A percentile compares a stretch with the other conserved stretches of the same genome.
Conservation (phyloP, 768 basidiomycete genomes). For the Rhizopogon vesiculosus region DNA sequence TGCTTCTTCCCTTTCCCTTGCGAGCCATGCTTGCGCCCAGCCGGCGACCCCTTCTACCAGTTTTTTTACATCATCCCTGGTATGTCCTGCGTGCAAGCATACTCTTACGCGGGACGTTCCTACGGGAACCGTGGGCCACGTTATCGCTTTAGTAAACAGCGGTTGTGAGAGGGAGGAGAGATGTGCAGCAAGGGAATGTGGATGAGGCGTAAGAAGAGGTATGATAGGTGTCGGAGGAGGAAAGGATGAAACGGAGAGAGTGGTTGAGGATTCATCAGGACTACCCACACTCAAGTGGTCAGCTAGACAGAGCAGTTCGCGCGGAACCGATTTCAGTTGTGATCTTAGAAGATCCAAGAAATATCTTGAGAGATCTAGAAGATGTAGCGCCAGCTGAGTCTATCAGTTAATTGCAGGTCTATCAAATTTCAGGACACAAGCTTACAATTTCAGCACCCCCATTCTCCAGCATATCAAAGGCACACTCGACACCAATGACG, state of each 20-base stretch:
- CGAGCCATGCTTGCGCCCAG: constrained; percentile 41
- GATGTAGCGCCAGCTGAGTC: constrained; percentile 28
- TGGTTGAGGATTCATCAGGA: not conserved
- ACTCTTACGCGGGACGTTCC: constrained; percentile 82
- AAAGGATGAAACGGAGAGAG: not conserved
- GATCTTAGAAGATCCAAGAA: constrained; percentile 29
- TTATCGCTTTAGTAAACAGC: constrained; percentile 72
- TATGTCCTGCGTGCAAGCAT: constrained; percentile 83
- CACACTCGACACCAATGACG: constrained; percentile 69
- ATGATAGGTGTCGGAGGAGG: constrained; percentile 67
- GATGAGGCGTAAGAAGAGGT: constrained; percentile 73
- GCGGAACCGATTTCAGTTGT: constrained; percentile 24
- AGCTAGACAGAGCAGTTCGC: constrained; percentile 21
- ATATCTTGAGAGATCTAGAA: constrained; percentile 19
- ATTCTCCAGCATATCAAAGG: constrained; percentile 73
- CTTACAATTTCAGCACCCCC: constrained; percentile 54
- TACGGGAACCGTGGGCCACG: constrained; percentile 86
- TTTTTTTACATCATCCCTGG: constrained; percentile 52
- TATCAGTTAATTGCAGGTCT: constrained; percentile 20
- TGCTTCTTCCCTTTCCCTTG: not conserved
- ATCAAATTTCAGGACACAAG: not conserved
- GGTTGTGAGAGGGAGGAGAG: constrained; percentile 8
- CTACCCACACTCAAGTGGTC: constrained; percentile 9
- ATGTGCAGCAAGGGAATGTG: constrained; percentile 64
- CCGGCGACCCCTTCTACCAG: constrained; percentile 46